Evolutionary conservation across 352 stramenopile genomes (phyloP).

Genomic region (Pythium plurisporium): DNA sequence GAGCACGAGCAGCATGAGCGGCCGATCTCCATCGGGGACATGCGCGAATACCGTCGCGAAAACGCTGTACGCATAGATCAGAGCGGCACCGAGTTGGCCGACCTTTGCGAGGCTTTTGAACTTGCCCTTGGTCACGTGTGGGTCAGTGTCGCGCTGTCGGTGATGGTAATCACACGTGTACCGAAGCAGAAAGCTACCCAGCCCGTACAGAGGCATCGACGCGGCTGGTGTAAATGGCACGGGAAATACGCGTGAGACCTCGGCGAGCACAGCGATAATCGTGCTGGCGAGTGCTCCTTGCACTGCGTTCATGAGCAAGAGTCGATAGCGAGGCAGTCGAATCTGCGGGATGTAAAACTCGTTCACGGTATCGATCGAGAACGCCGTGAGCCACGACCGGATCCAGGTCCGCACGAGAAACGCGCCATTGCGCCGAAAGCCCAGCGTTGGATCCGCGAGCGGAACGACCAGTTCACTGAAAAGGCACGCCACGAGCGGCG

Average conservation of each 20-base stretch:
- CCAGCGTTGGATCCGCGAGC: not conserved
- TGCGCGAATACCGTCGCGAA: not conserved
- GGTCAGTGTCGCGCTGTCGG: not conserved
- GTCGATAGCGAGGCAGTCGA: not conserved
- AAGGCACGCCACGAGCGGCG: not conserved
- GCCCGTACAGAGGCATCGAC: not conserved
- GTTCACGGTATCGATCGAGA: too few species aligned
- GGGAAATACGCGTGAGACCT: not conserved
- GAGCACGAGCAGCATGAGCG: not conserved
- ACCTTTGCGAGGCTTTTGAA: not conserved
- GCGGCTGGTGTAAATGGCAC: not conserved
- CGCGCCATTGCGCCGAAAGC: not conserved
- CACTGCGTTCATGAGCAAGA: not conserved
- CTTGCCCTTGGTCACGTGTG: not conserved
- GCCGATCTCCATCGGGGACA: not conserved
- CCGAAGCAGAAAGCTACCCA: not conserved
- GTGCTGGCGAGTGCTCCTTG: not conserved
- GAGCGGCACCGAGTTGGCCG: not conserved
- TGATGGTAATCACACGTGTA: not conserved
- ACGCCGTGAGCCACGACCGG: too few species aligned
- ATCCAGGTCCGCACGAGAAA: conserved; percentile 1
- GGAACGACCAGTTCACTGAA: too few species aligned
- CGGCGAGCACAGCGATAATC: not conserved
- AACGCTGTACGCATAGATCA: not conserved
- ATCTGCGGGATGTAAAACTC: not conserved